Conservation (phyloP, 1,284 basidiomycete species). For the Ceratobasidium sp. region DNA sequence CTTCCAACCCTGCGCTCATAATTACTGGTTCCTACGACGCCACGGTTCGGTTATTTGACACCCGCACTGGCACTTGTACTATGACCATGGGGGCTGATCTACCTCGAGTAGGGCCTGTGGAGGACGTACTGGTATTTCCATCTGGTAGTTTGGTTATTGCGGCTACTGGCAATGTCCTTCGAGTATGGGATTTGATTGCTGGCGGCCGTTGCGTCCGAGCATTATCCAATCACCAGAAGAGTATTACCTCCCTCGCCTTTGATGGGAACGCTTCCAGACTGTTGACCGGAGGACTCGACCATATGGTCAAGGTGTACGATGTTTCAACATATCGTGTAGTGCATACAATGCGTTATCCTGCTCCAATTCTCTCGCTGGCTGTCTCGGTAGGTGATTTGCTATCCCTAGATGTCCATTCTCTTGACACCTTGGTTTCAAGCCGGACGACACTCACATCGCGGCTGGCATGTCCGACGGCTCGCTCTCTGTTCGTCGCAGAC, state of each 20-base stretch:
- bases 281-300: conserved; percentile 91
- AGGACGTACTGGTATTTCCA: conserved; percentile 94
- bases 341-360: conserved; percentile 98
- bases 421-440: conserved; percentile 60
- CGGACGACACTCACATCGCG: conserved; percentile 95
- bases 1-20: conserved; percentile 84
- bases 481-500: conserved; percentile 85
- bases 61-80: conserved; percentile 81
- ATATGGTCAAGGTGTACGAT: conserved; percentile 99
- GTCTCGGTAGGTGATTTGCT: conserved; percentile 72
- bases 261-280: conserved; percentile 80
- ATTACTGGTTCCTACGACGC: conserved; percentile 96
- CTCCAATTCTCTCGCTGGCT: conserved; percentile 91
- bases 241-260: conserved; percentile 89
- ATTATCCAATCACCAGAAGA: conserved; percentile 97
- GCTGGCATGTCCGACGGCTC: conserved; percentile 98
- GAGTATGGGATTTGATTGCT: conserved; percentile 95
- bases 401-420: not conserved
- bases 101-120: conserved; percentile 75
- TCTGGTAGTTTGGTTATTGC: conserved; percentile 88
- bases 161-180: conserved; percentile 90
- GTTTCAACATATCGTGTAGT: conserved; percentile 93
- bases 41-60: conserved; percentile 90
- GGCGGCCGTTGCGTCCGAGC: conserved; percentile 90
- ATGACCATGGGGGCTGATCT: conserved; percentile 79